Base-by-base conservation (phyloP, 2,329 filamentous ascomycete species). In the Dactylellina drechsleri region DNA sequence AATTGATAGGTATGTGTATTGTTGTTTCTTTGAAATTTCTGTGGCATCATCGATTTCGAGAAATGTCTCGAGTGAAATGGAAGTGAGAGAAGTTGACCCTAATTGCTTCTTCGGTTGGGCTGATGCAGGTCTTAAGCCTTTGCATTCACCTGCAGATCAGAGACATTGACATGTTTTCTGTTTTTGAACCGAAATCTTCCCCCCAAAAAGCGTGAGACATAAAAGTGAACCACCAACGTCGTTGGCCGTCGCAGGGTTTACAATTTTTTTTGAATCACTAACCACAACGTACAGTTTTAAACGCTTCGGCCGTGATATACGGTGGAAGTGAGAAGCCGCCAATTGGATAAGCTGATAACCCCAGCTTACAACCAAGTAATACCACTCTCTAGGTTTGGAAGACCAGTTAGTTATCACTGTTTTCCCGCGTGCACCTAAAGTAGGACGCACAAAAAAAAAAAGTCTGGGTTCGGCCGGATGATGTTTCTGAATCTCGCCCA, bases 81-180 rank as follows among this genome's bases (percentile, higher is more conserved):
- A 52, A 41, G 54, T 16, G 16, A 52, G 28, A 67, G 41, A 66
- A 67, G 57, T 26, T 26, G 28, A 23, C 6, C 18, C 18, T 59
- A 43, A 54, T 66, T 66, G 62, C 62, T 66, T 62, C 28, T 68
- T 61, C 54, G 20, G 31, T 41, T 70, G 66, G 66, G 66, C 66
- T 70, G 66, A 70, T 70, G 66, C 66, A 70, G 66, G 66, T 70
- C 57, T 66, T 60, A 45, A 36, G 20, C 40, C 47, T 60, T 36
- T 54, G 54, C 54, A 7, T 67, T 50, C 50, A 57, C 57, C 66
- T 62, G 66, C 58, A 62, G 49, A 57, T 70, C 66, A 70, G 66
- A 70, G 66, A 70, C 66, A 70, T 70, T 61, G 41, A 49, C 31
- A 36, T 36, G 31, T 36, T 36, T 23, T 23, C 23, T 23, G 45